phyloP scores from a whole-genome alignment of 78 protist species.

The Mastigamoeba balamuthi region DNA sequence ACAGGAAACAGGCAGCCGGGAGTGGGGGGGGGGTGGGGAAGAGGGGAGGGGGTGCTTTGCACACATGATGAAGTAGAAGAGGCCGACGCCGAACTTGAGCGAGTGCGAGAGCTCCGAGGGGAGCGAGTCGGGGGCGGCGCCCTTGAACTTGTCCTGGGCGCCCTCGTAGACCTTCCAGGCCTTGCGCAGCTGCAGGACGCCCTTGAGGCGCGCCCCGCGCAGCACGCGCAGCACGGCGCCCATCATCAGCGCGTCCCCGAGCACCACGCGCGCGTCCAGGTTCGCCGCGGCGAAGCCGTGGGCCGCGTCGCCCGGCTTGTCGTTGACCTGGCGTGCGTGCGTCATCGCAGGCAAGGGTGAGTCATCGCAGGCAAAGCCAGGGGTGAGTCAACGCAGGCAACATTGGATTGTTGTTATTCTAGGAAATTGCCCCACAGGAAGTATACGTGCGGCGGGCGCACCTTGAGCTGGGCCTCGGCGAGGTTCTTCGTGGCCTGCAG shows the following conservation, averaged over 20 bases:
- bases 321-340: too few relatives aligned
- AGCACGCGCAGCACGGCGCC: background rate
- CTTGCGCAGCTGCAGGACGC: constrained; percentile 7
- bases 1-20: too few relatives aligned
- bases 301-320: background rate
- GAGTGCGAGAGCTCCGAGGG: constrained; percentile 5
- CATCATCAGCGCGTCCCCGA: background rate
- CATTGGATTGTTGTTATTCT: background rate
- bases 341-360: background rate
- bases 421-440: too few relatives aligned
- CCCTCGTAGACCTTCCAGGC: constrained; percentile 49
- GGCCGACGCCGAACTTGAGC: constrained; percentile 29
- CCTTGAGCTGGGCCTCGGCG: background rate
- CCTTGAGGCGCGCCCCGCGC: background rate
- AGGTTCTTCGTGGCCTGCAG: background rate
- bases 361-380: background rate
- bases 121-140: too few relatives aligned
- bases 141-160: too few relatives aligned
- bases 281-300: background rate
- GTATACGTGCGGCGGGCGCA: too few relatives aligned
- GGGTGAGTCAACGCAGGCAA: background rate
- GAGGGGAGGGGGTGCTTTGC: too few relatives aligned
- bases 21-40: too few relatives aligned
- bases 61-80: constrained; percentile 25
- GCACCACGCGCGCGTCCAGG: background rate